Evolutionary conservation across 2,329 filamentous ascomycete genomes (phyloP).

Genomic region (Plectosphaerella sp.): DNA sequence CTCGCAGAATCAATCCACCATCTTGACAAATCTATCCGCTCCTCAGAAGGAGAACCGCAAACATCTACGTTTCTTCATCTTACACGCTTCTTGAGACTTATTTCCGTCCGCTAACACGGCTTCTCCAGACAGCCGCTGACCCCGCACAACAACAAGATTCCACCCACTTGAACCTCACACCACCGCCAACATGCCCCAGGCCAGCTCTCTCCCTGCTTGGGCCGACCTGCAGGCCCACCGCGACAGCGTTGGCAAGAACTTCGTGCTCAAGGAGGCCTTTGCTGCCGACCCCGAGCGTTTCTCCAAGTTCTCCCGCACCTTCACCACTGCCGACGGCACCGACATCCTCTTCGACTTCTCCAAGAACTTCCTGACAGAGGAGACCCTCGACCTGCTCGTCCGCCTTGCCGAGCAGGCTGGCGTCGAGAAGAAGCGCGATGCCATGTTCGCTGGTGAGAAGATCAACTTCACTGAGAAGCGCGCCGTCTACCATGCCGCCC

Average conservation of each 20-base stretch:
- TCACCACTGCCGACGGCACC: slow-evolving; percentile 73
- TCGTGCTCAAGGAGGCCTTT: slow-evolving; percentile 92
- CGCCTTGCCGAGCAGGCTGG: slow-evolving; percentile 89
- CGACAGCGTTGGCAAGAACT: slow-evolving; percentile 77
- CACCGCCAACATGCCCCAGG: slow-evolving; percentile 65
- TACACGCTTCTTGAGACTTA: not conserved
- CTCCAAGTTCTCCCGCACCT: slow-evolving; percentile 81
- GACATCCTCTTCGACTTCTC: slow-evolving; percentile 98
- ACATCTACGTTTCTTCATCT: not conserved
- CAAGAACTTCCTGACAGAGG: slow-evolving; percentile 96
- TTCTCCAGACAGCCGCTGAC: not conserved
- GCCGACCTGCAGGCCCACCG: slow-evolving; percentile 87
- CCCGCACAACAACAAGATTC: not conserved
- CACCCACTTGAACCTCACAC: not conserved
- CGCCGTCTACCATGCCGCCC: slow-evolving; percentile 90
- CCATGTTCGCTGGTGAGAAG: slow-evolving; percentile 95
- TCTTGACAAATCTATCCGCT: too few species aligned
- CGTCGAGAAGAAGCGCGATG: slow-evolving; percentile 89
- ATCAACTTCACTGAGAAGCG: slow-evolving; percentile 99
- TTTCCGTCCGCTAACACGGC: not conserved
- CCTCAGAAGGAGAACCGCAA: too few species aligned
- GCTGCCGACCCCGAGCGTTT: slow-evolving; percentile 84
- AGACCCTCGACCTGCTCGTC: slow-evolving; percentile 81
- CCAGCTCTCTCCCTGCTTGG: slow-evolving; percentile 84
- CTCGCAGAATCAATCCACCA: too few species aligned